Evolutionary conservation across 2,329 filamentous ascomycete species (phyloP), one percentile per base, ranked within the genome.

Genomic region (Monosporascus sp.): DNA sequence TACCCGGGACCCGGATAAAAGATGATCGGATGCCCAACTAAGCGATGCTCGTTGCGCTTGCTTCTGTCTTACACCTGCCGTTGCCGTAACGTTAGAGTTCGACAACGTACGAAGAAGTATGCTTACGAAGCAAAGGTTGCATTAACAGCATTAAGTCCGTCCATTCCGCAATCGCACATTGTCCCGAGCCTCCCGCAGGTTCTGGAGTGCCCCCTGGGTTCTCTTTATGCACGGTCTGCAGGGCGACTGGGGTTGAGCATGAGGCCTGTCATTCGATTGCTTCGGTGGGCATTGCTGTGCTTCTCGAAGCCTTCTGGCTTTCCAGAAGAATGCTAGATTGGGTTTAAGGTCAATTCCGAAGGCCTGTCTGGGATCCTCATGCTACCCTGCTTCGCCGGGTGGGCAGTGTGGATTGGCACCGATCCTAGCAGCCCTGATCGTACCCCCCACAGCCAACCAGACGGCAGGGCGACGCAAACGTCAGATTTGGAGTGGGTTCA

Each of bases 281-380:
- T 37, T 53, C 18, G 51, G 46, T 47, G 47, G 27, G 44, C 43
- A 18, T 50, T 52, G 51, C 47, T 44, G 43, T 50, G 52, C 52
- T 60, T 60, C 54, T 59, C 55, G 58, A 61, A 61, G 53, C 56
- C 52, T 60, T 61, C 59, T 52, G 59, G 53, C 56, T 52, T 61
- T 61, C 59, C 51, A 60, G 59, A 61, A 59, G 47, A 45, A 52
- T 61, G 37, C 59, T 53, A 17, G 35, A 51, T 55, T 24, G 56
- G 55, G 44, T 47, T 47, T 58, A 57, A 54, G 48, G 50, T 55
- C 53, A 58, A 59, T 60, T 57, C 58, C 55, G 35, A 8, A 18
- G 53, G 49, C 53, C 58, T 58, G 59, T 51, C 49, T 54, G 51
- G 48, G 55, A 58, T 54, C 35, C 57, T 58, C 50, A 61, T 60